Base-by-base conservation (phyloP, 2,329 filamentous ascomycete genomes). In the Didymella exigua region DNA sequence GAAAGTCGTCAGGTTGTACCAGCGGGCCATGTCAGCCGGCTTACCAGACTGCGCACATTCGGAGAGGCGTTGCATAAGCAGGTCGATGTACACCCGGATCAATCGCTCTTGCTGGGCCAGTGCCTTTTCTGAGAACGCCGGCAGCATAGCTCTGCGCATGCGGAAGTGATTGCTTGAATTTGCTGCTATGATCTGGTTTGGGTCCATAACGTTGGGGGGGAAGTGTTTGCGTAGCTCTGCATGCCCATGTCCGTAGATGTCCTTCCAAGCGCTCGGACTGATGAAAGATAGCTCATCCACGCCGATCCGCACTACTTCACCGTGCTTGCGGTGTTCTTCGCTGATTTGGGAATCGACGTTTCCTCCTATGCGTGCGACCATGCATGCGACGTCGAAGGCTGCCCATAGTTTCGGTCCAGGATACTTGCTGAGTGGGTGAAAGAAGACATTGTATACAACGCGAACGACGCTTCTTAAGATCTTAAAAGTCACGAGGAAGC, bases 241-340 rank as follows among this genome's bases (percentile, higher is more conserved):
- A 4, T 63, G 34, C 14, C 65, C 62, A 50, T 70, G 65, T 18
- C 66, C 68, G 38, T 71, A 63, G 19, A 72, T 62, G 47, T 72
- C 69, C 49, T 66, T 69, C 68, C 70, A 74, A 0, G 71, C 70
- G 10, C 76, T 63, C 10, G 71, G 69, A 11, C 73, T 60, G 27
- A 68, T 76, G 60, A 74, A 76, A 14, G 75, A 77, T 2, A 79
- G 23, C 49, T 80, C 73, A 38, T 78, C 71, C 0, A 76, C 76
- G 5, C 68, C 64, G 13, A 77, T 58, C 5, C 78, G 68, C 6
- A 80, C 77, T 5, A 78, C 66, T 4, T 72, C 66, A 23, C 78
- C 78, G 54, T 78, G 77, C 56, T 74, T 68, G 8, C 65, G 50
- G 48, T 79, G 77, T 16, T 78, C 57, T 7, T 76, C 50, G 21